A percentile compares a stretch with the other conserved stretches of the same genome.
Conservation (phyloP, 306 rosid species). For the Lathyrus tuberosus region DNA sequence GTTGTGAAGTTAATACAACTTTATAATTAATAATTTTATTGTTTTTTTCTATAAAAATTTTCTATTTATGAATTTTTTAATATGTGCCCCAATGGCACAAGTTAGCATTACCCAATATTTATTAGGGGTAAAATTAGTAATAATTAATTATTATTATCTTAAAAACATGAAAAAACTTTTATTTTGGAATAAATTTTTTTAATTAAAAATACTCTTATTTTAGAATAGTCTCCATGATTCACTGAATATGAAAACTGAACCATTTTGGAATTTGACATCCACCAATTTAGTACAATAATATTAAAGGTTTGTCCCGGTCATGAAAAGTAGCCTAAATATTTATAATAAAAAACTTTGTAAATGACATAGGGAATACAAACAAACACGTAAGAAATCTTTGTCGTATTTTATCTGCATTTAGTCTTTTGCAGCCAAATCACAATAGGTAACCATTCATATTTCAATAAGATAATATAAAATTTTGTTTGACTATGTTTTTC, state of each 20-base stretch:
- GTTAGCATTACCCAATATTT: too few species aligned
- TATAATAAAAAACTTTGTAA: background rate
- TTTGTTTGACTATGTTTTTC: constrained; percentile 16
- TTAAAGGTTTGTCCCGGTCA: background rate
- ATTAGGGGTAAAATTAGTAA: too few species aligned
- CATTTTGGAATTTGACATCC: background rate
- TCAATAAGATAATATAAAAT: background rate
- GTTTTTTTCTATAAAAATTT: too few species aligned
- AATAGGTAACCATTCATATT: constrained; percentile 5
- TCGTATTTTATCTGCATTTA: background rate
- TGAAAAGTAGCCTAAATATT: background rate
- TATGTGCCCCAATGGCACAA: too few species aligned
- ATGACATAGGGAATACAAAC: background rate
- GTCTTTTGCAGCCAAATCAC: too few species aligned
- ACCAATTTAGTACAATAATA: background rate
- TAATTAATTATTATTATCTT: too few species aligned
- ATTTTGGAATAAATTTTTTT: too few species aligned
- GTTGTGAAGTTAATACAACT: too few species aligned
- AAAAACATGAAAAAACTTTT: too few species aligned
- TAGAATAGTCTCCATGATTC: background rate
- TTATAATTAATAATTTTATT: too few species aligned
- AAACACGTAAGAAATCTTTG: background rate
- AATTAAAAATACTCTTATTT: too few species aligned
- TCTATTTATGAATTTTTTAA: too few species aligned
- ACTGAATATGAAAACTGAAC: background rate